phyloP scores from a whole-genome alignment of 2,329 filamentous ascomycete genomes.

The Epichloe brachyelytri region DNA sequence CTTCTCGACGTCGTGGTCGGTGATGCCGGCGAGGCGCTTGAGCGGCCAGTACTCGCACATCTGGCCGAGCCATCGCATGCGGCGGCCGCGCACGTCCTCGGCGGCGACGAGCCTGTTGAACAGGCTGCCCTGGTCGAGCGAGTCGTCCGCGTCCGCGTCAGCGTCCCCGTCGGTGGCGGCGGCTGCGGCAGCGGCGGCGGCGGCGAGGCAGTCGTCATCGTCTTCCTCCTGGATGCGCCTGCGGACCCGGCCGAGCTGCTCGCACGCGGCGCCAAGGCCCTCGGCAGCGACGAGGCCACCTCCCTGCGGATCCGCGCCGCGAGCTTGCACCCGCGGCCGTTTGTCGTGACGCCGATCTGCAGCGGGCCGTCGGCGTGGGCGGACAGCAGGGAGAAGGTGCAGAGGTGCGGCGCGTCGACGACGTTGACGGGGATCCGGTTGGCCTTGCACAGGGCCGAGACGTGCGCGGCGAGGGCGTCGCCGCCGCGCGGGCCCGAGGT shows the following conservation, averaged over 20 bases:
- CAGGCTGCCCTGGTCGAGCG: conserved; percentile 58
- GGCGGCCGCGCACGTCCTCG: conserved; percentile 49
- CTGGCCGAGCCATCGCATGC: conserved; percentile 87
- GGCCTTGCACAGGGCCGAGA: conserved; percentile 62
- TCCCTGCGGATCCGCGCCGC: conserved; percentile 81
- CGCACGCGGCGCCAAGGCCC: conserved; percentile 65
- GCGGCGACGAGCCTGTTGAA: conserved; percentile 66
- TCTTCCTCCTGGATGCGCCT: conserved; percentile 65
- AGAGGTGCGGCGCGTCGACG: conserved; percentile 72
- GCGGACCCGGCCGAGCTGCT: conserved; percentile 61
- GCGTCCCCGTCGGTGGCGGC: conserved; percentile 8
- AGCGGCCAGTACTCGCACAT: conserved; percentile 99
- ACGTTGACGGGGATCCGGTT: conserved; percentile 89
- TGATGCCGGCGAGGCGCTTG: conserved; percentile 64
- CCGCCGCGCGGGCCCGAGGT: conserved; percentile 42
- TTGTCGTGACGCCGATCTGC: conserved; percentile 91
- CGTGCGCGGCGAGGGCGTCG: conserved; percentile 38
- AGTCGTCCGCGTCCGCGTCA: conserved; percentile 38
- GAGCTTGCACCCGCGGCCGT: conserved; percentile 86
- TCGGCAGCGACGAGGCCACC: conserved; percentile 67
- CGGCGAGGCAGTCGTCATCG: conserved; percentile 9
- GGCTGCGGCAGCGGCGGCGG: no score
- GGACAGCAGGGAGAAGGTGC: conserved; percentile 79
- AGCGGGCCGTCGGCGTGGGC: conserved; percentile 83
- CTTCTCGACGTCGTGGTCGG: conserved; percentile 62